Evolutionary conservation across 352 stramenopile species (phyloP).

Genomic region (Phytophthora citrophthora): DNA sequence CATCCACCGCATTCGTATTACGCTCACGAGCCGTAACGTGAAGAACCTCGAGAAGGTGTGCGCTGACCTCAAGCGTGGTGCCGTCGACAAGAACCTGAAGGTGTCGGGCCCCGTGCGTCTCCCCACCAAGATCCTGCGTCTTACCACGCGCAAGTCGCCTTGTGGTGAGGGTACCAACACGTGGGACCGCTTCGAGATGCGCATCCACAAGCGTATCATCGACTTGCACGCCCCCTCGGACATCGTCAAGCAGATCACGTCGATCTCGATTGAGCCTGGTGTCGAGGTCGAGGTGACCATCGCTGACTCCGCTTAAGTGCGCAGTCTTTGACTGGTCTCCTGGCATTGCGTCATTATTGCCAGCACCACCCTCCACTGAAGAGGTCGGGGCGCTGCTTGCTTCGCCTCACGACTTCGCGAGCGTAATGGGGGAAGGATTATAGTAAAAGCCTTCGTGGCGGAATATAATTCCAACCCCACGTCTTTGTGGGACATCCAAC

Average conservation of each 20-base stretch:
- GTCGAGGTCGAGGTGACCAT: conserved; percentile 99
- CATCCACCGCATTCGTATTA: conserved; percentile 99
- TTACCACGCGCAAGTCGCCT: conserved; percentile 99
- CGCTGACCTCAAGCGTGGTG: conserved; percentile 97
- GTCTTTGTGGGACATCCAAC: conserved; percentile 42
- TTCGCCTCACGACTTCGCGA: conserved; percentile 17
- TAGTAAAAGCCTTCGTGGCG: conserved; percentile 26
- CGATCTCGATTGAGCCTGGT: conserved; percentile 99
- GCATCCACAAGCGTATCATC: conserved; percentile 99
- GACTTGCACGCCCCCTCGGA: conserved; percentile 98
- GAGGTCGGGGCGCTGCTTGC: conserved; percentile 13
- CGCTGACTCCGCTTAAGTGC: conserved; percentile 90
- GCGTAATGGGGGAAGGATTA: conserved; percentile 35
- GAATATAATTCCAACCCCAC: conserved; percentile 44
- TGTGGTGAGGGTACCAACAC: conserved; percentile 99
- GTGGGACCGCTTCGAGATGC: conserved; percentile 99
- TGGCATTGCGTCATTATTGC: conserved; percentile 1
- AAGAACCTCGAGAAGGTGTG: conserved; percentile 99
- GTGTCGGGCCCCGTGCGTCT: conserved; percentile 98
- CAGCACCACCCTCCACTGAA: conserved; percentile 8
- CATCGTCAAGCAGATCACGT: conserved; percentile 99
- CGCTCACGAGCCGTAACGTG: conserved; percentile 98
- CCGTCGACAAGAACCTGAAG: conserved; percentile 99
- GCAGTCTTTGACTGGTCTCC: conserved; percentile 5
- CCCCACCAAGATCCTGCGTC: conserved; percentile 98